phyloP scores from a whole-genome alignment of 164 flowering plant species.

The Nymphaea colorata region DNA sequence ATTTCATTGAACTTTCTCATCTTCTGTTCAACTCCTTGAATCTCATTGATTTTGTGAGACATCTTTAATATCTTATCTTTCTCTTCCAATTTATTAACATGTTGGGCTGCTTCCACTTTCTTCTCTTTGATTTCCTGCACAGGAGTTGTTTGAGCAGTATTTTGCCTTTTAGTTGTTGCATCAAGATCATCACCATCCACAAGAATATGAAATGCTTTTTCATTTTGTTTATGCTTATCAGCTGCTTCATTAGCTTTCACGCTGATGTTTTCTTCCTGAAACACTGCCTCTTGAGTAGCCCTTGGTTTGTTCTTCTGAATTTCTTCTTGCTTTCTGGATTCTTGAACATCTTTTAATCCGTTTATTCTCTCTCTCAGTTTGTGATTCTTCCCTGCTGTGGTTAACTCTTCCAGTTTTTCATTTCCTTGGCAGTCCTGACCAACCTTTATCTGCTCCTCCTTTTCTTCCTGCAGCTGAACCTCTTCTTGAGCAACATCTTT shows the following conservation, averaged over 20 bases:
- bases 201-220: conserved; percentile 8
- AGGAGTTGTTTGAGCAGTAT: neutral
- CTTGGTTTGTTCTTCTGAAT: neutral
- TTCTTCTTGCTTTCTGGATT: neutral
- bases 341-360: neutral
- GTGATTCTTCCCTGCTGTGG: too few relatives aligned
- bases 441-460: too few relatives aligned
- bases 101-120: neutral
- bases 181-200: neutral
- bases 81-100: conserved; percentile 7
- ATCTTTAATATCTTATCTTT: neutral
- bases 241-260: neutral
- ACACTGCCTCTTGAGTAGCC: too few relatives aligned
- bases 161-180: neutral
- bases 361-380: neutral
- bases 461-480: neutral
- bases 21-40: conserved; percentile 11
- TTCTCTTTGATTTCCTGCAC: neutral
- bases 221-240: conserved; percentile 6
- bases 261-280: neutral
- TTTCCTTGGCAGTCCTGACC: too few relatives aligned
- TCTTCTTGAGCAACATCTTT: neutral
- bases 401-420: too few relatives aligned
- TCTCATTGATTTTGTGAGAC: neutral
- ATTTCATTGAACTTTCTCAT: conserved; percentile 1